These are phyloP conservation scores for Lyophyllum shimeji DNA, from an alignment of 768 basidiomycete genomes.

Conservation along the genomic window DNA sequence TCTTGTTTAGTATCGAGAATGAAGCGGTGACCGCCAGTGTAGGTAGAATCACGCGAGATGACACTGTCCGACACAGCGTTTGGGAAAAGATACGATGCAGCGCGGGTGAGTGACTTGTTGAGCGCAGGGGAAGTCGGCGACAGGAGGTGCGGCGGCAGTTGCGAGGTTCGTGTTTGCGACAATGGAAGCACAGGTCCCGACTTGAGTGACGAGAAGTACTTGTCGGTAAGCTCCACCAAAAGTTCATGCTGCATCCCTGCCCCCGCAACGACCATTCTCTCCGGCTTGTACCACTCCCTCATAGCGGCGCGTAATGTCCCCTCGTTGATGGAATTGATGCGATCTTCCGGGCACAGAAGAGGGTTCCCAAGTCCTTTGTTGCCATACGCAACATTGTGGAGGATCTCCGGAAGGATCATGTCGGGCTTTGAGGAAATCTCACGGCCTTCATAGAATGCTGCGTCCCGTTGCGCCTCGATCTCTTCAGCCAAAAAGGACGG, in stretches of 20 bases:
- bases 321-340: conserved; percentile 66
- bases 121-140: conserved; percentile 51
- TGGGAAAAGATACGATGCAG: conserved; percentile 74
- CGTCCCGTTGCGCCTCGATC: conserved; percentile 79
- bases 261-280: conserved; percentile 93
- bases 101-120: conserved; percentile 70
- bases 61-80: conserved; percentile 28
- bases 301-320: conserved; percentile 62
- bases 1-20: conserved; percentile 61
- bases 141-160: conserved; percentile 58
- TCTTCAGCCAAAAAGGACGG: conserved; percentile 77
- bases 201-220: conserved; percentile 76
- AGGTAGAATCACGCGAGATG: conserved; percentile 49
- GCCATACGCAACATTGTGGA: conserved; percentile 86
- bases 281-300: conserved; percentile 86
- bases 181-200: conserved; percentile 26
- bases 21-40: conserved; percentile 84
- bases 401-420: conserved; percentile 86
- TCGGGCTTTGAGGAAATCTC: conserved; percentile 90
- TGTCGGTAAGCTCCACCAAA: conserved; percentile 82
- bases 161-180: conserved; percentile 28
- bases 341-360: conserved; percentile 83
- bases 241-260: conserved; percentile 90
- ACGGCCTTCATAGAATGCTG: conserved; percentile 87
- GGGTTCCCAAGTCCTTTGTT: conserved; percentile 84